A percentile compares a stretch with the other conserved stretches of the same genome.
Conservation (phyloP, 176 grass and related monocot species). For the maize (Zea mays) region Zm-B73-REFERENCE-NAM-5.0 NC_050097.1:5668501-5669000, state of each 20-base stretch:
- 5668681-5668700: slow-evolving; percentile 33
- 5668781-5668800: slow-evolving; percentile 18
- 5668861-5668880: slow-evolving; percentile 38
- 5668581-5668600: neutral
- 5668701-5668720: slow-evolving; percentile 40
- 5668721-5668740: slow-evolving; percentile 26
- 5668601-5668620: neutral
- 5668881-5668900: slow-evolving; percentile 35
- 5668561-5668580: neutral
- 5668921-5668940: neutral
- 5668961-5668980: no score
- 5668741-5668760: slow-evolving; percentile 39
- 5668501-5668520: no score
- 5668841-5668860: neutral
- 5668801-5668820: slow-evolving; percentile 17
- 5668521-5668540: no score
- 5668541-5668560: no score
- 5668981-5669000: neutral
- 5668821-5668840: neutral
- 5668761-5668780: slow-evolving; percentile 18
- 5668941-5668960: neutral
- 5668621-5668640: neutral
- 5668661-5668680: slow-evolving; percentile 38
- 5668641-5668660: slow-evolving; percentile 38
- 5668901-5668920: no score